These are phyloP conservation scores for Vickermania ingenoplastis DNA, from an alignment of 208 protist species.

Conservation along the genomic window DNA sequence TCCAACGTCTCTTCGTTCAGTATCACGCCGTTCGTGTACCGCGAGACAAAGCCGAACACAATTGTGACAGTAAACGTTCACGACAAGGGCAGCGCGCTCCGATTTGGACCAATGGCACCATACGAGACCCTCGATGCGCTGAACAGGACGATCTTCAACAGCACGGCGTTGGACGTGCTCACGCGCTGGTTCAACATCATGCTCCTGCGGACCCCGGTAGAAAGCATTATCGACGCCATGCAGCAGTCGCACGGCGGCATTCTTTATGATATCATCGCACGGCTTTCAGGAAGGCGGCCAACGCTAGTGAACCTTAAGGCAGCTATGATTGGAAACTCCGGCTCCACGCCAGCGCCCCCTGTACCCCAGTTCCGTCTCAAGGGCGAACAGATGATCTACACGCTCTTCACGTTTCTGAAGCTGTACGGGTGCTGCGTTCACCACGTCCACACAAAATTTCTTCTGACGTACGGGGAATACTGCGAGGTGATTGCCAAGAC, in stretches of 20 bases:
- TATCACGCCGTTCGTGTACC: not conserved
- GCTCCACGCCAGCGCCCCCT: not conserved
- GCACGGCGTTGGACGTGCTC: slow-evolving; percentile 25
- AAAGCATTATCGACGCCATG: slow-evolving; percentile 44
- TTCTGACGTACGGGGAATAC: slow-evolving; percentile 83
- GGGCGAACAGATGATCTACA: slow-evolving; percentile 30
- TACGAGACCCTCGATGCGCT: slow-evolving; percentile 15
- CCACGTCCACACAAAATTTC: slow-evolving; percentile 53
- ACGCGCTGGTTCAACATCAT: slow-evolving; percentile 74
- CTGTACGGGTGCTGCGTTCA: slow-evolving; percentile 65
- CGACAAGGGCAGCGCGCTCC: not conserved
- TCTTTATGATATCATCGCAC: slow-evolving; percentile 60
- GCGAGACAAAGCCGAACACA: not conserved
- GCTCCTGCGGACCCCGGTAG: slow-evolving; percentile 44
- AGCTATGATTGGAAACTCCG: not conserved
- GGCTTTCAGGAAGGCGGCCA: slow-evolving; percentile 46
- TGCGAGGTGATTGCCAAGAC: slow-evolving; percentile 10
- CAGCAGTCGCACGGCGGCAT: slow-evolving; percentile 42
- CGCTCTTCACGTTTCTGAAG: slow-evolving; percentile 61
- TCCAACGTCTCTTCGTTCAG: not conserved
- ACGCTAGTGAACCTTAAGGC: slow-evolving; percentile 4
- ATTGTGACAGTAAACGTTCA: not conserved
- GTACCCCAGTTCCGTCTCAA: slow-evolving; percentile 4
- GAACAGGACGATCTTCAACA: slow-evolving; percentile 1
- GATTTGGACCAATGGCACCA: not conserved